phyloP scores from a whole-genome alignment of 2,329 filamentous ascomycete species.

The Fonsecaea multimorphosa region DNA sequence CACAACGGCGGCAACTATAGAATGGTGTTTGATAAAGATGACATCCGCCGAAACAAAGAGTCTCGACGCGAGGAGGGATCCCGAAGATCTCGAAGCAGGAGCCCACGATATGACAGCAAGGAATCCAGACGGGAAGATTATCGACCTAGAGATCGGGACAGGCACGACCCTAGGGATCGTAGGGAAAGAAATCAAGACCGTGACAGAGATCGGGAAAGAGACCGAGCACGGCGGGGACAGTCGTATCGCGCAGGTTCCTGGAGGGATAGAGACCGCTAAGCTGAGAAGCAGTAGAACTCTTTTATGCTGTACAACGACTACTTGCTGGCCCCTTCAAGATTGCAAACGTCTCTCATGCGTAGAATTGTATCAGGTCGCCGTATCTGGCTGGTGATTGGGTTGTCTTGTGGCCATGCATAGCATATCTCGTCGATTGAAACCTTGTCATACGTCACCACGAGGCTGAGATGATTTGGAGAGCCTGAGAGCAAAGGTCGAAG shows the following conservation, averaged over 20 bases:
- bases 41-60: conserved; percentile 53
- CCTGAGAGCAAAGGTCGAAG: too few species aligned
- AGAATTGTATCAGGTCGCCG: not conserved
- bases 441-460: conserved; percentile 33
- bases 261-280: conserved; percentile 20
- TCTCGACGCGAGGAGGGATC: conserved; percentile 31
- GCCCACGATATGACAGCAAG: conserved; percentile 49
- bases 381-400: conserved; percentile 1
- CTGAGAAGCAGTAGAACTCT: not conserved
- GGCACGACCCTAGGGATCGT: conserved; percentile 40
- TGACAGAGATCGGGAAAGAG: conserved; percentile 45
- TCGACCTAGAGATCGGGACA: conserved; percentile 27
- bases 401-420: not conserved
- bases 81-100: conserved; percentile 47
- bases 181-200: conserved; percentile 44
- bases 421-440: conserved; percentile 5
- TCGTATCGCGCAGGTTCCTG: conserved; percentile 6
- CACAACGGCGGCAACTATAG: conserved; percentile 65
- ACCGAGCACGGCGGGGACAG: conserved; percentile 1
- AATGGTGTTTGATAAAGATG: conserved; percentile 81
- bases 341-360: not conserved
- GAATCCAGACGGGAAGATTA: conserved; percentile 26
- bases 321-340: not conserved
- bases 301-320: conserved; percentile 4
- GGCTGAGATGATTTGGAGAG: conserved; percentile 24